Base-by-base conservation (phyloP, 805 yeast genomes). In the Wilhelminamyces savonicus region DNA sequence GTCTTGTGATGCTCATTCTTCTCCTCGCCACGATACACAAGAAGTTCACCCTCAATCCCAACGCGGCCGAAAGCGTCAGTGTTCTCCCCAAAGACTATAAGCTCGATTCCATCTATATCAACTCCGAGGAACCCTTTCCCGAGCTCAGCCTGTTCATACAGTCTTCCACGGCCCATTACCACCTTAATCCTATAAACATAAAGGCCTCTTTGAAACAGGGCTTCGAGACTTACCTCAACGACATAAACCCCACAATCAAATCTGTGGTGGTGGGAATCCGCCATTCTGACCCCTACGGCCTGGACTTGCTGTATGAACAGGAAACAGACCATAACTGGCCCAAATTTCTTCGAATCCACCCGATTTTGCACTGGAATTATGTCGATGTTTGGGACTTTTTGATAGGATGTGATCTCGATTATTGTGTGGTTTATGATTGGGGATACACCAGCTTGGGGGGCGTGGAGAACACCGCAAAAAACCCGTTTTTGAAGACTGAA, bases 401-500 rank as follows among this genome's bases (percentile, higher is more conserved):
- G 28, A 56, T 76, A 13, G 70, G 59, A 14, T 60, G 75, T 13
- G 49, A 67, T n/a, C 67, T 80, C 24, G 68, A 69, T 3, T 87
- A 90, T 51, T 90, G 97, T 51, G 44, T 50, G 2, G 58, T 92
- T 32, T 92, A 92, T 47, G 94, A 82, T 41, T 32, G 43, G 21
- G 98, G 98, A 0, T 92, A 81, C 48, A 88, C 98, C 1, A 84
- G 95, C 1, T 56, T 92, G 13, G 98, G 98, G 3, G 92, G 95
- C 0, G 59, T 76, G 1, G 59, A 71, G 32, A 71, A 76, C 24
- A 90, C 98, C 0, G 44, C 69, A 2, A 76, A 72, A 20, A 92
- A 92, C 50, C 95, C 94, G 9, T 65, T 59, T 32, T 51, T 64
- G 32, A 36, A 43, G 28, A 29, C 29, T 12, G 34, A 32, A 13